phyloP scores from a whole-genome alignment of 148 eudicot species.

The Chenopodium suecicum region DNA sequence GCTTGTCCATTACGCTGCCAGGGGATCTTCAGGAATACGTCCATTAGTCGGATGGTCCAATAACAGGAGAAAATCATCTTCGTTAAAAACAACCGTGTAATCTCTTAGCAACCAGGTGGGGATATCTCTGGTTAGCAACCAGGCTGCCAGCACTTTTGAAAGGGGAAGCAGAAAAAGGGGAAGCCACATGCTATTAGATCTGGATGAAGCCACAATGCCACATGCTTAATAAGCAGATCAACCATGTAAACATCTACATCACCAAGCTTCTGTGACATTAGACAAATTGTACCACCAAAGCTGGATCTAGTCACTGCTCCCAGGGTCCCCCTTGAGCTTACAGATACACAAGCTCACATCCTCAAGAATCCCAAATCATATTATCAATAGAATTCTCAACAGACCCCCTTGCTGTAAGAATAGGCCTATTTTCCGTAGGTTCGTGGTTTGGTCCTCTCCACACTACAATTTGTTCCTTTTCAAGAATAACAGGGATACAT shows the following conservation, averaged over 20 bases:
- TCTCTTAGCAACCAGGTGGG: no score
- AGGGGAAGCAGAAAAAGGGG: not conserved
- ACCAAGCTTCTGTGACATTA: not conserved
- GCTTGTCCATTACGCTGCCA: no score
- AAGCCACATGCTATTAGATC: slow-evolving; percentile 1
- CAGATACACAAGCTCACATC: not conserved
- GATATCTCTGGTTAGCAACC: not conserved
- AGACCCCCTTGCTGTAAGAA: slow-evolving; percentile 41
- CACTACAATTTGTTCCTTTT: slow-evolving; percentile 77
- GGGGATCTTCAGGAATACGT: no score
- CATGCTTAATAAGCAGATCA: not conserved
- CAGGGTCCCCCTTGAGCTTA: not conserved
- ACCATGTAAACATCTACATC: not conserved
- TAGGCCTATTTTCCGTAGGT: slow-evolving; percentile 43
- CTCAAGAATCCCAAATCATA: slow-evolving; percentile 29
- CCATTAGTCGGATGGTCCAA: not conserved
- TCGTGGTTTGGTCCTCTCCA: slow-evolving; percentile 81
- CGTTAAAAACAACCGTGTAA: not conserved
- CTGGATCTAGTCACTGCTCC: not conserved
- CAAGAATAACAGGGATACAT: slow-evolving; percentile 71
- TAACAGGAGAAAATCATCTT: not conserved
- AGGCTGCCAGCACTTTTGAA: not conserved
- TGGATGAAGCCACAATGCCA: no score
- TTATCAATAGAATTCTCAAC: slow-evolving; percentile 37
- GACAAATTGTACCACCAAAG: not conserved